These are phyloP conservation scores for Rhizopogon vesiculosus DNA, from an alignment of 768 basidiomycete genomes.

Conservation along the genomic window DNA sequence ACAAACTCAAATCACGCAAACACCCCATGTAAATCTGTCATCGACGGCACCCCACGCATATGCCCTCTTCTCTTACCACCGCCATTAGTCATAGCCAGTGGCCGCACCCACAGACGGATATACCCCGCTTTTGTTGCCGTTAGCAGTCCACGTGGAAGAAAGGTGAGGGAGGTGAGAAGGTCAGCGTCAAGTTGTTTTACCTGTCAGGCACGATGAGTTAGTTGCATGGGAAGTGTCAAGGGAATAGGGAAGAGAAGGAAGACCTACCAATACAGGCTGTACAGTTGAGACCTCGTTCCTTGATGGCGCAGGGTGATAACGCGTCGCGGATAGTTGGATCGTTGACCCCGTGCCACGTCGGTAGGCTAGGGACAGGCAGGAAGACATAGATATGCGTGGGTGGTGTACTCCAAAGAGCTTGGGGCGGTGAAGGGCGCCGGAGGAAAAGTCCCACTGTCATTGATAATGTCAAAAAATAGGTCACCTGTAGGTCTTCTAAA, in stretches of 20 bases:
- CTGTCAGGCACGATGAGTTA: conserved; percentile 29
- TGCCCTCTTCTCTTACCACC: conserved; percentile 23
- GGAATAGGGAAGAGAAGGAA: background rate
- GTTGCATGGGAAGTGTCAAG: background rate
- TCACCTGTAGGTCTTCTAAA: background rate
- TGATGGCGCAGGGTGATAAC: conserved; percentile 87
- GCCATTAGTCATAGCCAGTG: conserved; percentile 43
- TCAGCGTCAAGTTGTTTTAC: conserved; percentile 81
- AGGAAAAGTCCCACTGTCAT: conserved; percentile 89
- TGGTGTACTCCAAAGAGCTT: conserved; percentile 69
- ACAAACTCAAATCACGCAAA: conserved; percentile 7
- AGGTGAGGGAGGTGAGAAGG: conserved; percentile 66
- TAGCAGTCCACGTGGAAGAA: conserved; percentile 74
- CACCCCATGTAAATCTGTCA: conserved; percentile 26
- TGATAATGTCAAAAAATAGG: background rate
- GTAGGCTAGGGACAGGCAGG: conserved; percentile 68
- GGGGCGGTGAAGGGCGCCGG: conserved; percentile 85
- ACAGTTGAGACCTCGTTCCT: conserved; percentile 86
- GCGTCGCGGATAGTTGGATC: conserved; percentile 47
- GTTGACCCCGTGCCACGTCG: conserved; percentile 56
- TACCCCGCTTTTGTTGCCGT: conserved; percentile 75
- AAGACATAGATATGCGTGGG: conserved; percentile 74
- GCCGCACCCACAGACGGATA: conserved; percentile 83
- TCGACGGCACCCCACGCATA: conserved; percentile 23
- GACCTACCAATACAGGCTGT: conserved; percentile 80